Base-by-base conservation (phyloP, 805 yeast genomes). In the Saccharomyces kudriavzevii region DNA sequence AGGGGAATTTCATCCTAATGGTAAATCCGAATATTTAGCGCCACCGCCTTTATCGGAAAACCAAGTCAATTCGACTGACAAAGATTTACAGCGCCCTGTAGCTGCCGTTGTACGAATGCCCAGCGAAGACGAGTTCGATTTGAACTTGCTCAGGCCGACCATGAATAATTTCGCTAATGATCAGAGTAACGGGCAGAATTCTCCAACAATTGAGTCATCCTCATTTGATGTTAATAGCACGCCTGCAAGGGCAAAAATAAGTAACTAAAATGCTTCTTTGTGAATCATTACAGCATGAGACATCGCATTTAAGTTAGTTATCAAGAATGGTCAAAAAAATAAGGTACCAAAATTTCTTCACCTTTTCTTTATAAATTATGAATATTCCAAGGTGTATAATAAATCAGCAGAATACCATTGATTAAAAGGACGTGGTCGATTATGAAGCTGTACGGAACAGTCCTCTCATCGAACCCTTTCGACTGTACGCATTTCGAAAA, bases 21-120 rank as follows among this genome's bases (percentile, higher is more conserved):
- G 64, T 31, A 68, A 69, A 54, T 62, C 64, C 2, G 58, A 59
- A 35, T 54, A 54, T 35, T 45, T 55, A 30, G 55, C 57, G 27
- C 61, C 65, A 20, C 63, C 64, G n/a, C 56, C 58, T 26, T 54
- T 57, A 22, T 35, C 43, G 11, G 43, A 17, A 52, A 30, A 48
- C n/a, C 86, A 87, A 61, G 61, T 69, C 35, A 84, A 80, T 56
- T 76, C 87, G 1, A 83, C 84, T 58, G 71, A 72, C 54, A 35
- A 35, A 35, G 46, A 58, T 56, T 14, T 67, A 55, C 53, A 60
- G 47, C 56, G 63, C 45, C 65, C 66, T 14, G 47, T 47, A 4
- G 53, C 57, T n/a, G 64, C 60, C 9, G 55, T 55, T 2, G 54
- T 56, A 9, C 54, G 65, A 25, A 51, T 54, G 28, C 45, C 54